These are phyloP conservation scores for Gillenia trifoliata DNA, from an alignment of 306 rosid genomes.

Conservation along the genomic window DNA sequence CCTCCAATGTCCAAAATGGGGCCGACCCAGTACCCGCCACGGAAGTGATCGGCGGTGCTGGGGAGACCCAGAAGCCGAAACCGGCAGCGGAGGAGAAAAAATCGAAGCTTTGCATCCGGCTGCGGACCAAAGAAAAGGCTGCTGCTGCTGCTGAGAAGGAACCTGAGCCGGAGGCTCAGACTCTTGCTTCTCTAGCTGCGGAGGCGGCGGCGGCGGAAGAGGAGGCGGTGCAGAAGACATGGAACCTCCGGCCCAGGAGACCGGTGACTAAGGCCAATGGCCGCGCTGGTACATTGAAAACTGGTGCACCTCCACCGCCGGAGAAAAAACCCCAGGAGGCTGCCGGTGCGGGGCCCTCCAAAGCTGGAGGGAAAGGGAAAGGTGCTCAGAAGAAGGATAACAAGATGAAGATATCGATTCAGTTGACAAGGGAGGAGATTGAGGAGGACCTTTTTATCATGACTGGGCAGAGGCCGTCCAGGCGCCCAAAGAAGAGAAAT, in stretches of 20 bases:
- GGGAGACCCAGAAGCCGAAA: not conserved
- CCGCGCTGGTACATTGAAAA: not conserved
- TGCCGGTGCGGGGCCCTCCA: not conserved
- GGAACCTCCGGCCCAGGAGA: slow-evolving; percentile 40
- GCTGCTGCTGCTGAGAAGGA: not conserved
- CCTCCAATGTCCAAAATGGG: not conserved
- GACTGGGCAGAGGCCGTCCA: slow-evolving; percentile 30
- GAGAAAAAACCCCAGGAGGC: not conserved
- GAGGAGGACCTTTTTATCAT: slow-evolving; percentile 28
- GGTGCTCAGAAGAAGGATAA: not conserved
- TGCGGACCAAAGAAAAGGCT: not conserved
- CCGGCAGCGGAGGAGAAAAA: not conserved
- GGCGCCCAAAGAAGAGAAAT: slow-evolving; percentile 26
- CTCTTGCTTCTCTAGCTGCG: not conserved
- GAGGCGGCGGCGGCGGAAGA: not conserved
- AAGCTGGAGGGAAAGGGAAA: not conserved
- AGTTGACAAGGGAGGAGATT: slow-evolving; percentile 30
- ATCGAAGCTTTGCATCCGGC: slow-evolving; percentile 9
- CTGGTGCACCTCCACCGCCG: not conserved
- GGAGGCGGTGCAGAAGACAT: slow-evolving; percentile 12
- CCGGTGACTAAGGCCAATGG: slow-evolving; percentile 9
- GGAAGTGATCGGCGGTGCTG: not conserved
- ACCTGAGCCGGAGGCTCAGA: not conserved
- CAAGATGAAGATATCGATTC: not conserved
- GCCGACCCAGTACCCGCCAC: not conserved